phyloP scores from a whole-genome alignment of 2,329 filamentous ascomycete genomes.

The Beauveria varroae region DNA sequence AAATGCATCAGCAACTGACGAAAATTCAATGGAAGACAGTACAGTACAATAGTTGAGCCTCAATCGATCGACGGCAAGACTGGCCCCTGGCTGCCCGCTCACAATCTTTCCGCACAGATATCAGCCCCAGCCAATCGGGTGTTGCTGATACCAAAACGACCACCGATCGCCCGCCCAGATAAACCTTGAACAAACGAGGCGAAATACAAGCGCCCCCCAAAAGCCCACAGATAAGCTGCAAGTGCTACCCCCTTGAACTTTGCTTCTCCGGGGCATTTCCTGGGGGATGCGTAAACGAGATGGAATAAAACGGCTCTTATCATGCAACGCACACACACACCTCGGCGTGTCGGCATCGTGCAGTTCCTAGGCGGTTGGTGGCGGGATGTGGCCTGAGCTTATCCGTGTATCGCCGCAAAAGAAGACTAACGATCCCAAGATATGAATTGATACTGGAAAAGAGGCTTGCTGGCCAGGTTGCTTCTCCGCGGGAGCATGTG shows the following conservation, averaged over 20 bases:
- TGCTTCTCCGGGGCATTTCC: slow-evolving; percentile 4
- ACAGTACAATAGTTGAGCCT: neutral
- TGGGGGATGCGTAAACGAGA: neutral
- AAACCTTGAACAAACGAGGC: neutral
- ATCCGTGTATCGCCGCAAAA: neutral
- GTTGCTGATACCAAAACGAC: slow-evolving; percentile 6
- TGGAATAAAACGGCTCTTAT: neutral
- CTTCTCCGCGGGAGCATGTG: slow-evolving; percentile 5
- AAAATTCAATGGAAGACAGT: too few relatives aligned
- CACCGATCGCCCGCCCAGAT: neutral
- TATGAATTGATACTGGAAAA: neutral
- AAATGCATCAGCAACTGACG: too few relatives aligned
- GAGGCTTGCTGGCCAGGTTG: neutral
- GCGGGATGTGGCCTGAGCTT: neutral
- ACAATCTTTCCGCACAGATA: neutral
- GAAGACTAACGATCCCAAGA: neutral
- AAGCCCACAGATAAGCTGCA: slow-evolving; percentile 4
- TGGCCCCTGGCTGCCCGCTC: neutral
- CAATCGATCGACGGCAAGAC: neutral
- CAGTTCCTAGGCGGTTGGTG: neutral
- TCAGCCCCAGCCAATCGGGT: slow-evolving; percentile 7
- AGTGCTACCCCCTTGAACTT: neutral
- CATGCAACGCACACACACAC: neutral
- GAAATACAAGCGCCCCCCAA: neutral
- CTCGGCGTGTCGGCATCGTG: neutral